Conservation (phyloP, 352 stramenopile species). For the Phytophthora quininea region DNA sequence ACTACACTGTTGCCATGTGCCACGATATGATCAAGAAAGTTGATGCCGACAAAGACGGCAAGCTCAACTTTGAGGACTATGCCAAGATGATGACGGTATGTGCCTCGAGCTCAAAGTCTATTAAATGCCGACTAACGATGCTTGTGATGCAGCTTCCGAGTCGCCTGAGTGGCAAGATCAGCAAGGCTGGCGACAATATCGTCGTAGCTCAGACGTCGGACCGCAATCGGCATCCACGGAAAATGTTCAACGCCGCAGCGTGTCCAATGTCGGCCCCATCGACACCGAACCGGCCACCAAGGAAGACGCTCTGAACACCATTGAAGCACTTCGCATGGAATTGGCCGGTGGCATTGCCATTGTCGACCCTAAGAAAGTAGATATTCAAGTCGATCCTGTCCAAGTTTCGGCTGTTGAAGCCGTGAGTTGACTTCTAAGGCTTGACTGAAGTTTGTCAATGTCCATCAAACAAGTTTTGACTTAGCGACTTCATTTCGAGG, state of each 20-base stretch:
- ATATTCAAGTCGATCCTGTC: conserved; percentile 10
- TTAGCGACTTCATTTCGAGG: too few species aligned
- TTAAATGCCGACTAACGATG: neutral
- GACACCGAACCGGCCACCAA: conserved; percentile 31
- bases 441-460: neutral
- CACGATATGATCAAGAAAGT: conserved; percentile 72
- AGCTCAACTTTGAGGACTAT: conserved; percentile 76
- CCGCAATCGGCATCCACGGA: too few species aligned
- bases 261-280: conserved; percentile 27
- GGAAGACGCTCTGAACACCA: conserved; percentile 48
- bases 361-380: conserved; percentile 8
- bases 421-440: neutral
- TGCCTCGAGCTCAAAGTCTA: neutral
- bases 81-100: conserved; percentile 64
- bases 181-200: conserved; percentile 4
- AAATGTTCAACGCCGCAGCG: conserved; percentile 21
- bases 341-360: conserved; percentile 9
- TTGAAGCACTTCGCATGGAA: conserved; percentile 35
- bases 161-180: conserved; percentile 7
- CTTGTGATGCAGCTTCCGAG: conserved; percentile 7
- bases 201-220: conserved; percentile 21
- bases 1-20: conserved; percentile 60
- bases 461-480: too few species aligned
- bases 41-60: conserved; percentile 70
- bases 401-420: conserved; percentile 8